These are phyloP conservation scores for Rhynchosporium graminicola DNA, from an alignment of 2,329 filamentous ascomycete genomes.

Conservation along the genomic window DNA sequence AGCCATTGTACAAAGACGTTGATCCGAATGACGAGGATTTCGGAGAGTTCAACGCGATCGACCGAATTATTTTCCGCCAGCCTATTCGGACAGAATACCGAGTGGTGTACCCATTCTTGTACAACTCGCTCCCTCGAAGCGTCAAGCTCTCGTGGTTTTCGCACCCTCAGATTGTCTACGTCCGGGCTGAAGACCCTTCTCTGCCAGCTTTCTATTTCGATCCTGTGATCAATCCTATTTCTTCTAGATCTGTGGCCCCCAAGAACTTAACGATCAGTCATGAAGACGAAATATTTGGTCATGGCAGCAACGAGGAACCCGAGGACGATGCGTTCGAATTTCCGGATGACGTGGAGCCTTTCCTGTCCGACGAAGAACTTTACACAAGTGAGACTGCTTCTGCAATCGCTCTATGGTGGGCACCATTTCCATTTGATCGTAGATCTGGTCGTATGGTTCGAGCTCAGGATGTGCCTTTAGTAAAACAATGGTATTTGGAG, in stretches of 20 bases:
- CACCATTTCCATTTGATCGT: conserved; percentile 92
- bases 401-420: conserved; percentile 97
- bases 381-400: conserved; percentile 87
- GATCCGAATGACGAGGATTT: conserved; percentile 99
- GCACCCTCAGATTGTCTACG: conserved; percentile 88
- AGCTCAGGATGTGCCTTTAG: conserved; percentile 91
- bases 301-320: conserved; percentile 68
- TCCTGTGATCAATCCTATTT: conserved; percentile 96
- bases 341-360: conserved; percentile 78
- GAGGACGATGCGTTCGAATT: conserved; percentile 82
- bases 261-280: conserved; percentile 92
- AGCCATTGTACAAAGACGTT: conserved; percentile 97
- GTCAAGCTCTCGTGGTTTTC: conserved; percentile 94
- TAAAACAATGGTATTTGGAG: conserved; percentile 98
- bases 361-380: conserved; percentile 84
- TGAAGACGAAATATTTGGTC: conserved; percentile 90
- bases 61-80: conserved; percentile 96
- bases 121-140: conserved; percentile 93
- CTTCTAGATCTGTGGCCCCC: conserved; percentile 87
- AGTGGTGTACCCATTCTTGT: conserved; percentile 91
- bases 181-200: conserved; percentile 81
- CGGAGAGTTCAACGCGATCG: conserved; percentile 98
- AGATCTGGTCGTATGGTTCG: conserved; percentile 94
- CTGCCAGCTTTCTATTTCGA: conserved; percentile 98
- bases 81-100: conserved; percentile 95